These are phyloP conservation scores for Erodium trifolium DNA, from an alignment of 441 rosid genomes.

Conservation along the genomic window DNA sequence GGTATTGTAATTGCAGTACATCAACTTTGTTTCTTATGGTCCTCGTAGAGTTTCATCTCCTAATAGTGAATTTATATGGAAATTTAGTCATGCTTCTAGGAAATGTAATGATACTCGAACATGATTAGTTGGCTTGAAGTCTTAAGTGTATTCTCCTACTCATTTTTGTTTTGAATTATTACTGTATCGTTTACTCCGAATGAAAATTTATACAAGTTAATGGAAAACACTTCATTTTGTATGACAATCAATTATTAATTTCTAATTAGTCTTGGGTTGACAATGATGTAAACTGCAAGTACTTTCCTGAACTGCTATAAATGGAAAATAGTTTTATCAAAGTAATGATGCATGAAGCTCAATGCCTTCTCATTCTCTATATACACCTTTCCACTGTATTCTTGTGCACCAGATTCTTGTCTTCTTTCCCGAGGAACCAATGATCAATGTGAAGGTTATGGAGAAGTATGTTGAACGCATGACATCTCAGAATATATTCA, in stretches of 20 bases:
- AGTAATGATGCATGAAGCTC: too few relatives aligned
- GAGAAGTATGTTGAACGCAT: constrained; percentile 26
- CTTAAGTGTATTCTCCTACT: too few relatives aligned
- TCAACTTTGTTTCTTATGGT: too few relatives aligned
- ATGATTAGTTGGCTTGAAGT: too few relatives aligned
- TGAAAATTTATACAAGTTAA: too few relatives aligned
- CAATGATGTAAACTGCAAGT: neutral
- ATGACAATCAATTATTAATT: neutral
- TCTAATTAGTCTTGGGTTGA: neutral
- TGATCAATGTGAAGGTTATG: constrained; percentile 35
- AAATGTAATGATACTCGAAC: too few relatives aligned
- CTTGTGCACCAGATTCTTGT: constrained; percentile 39
- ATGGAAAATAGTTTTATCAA: too few relatives aligned
- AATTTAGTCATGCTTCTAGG: too few relatives aligned
- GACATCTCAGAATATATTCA: constrained; percentile 32
- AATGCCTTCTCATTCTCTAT: neutral
- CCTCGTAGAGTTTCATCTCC: neutral
- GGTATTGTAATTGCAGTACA: neutral
- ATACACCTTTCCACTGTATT: constrained; percentile 11
- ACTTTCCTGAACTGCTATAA: neutral
- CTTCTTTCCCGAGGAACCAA: constrained; percentile 39
- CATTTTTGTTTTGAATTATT: too few relatives aligned
- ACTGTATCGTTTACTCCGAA: too few relatives aligned
- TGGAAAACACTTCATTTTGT: too few relatives aligned
- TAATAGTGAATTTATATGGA: neutral